Evolutionary conservation across 1,284 basidiomycete species (phyloP).

Genomic region (Sanguinoderma infundibulare): DNA sequence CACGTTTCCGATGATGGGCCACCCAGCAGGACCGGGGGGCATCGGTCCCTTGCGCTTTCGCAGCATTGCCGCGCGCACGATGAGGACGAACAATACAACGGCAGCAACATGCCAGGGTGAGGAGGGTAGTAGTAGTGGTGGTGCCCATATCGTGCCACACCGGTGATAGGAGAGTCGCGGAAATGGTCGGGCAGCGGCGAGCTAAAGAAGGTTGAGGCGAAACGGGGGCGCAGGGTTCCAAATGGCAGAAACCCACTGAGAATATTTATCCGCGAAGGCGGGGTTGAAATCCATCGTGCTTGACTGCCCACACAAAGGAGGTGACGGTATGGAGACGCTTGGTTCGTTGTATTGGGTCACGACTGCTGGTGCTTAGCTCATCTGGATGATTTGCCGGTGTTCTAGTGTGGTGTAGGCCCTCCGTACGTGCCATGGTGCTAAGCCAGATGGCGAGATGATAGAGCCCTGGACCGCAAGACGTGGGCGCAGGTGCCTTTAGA

Average conservation of each 20-base stretch:
- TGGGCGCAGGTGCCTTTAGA: not conserved
- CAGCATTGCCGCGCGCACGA: not conserved
- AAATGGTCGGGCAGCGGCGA: not conserved
- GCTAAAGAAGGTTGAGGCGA: not conserved
- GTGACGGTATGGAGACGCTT: not conserved
- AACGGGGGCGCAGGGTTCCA: not conserved
- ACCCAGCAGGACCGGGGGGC: constrained; percentile 37
- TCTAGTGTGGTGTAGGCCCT: constrained; percentile 3
- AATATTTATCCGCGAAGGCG: not conserved
- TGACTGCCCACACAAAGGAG: not conserved
- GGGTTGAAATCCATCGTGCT: not conserved
- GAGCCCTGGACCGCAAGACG: not conserved
- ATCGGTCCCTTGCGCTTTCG: constrained; percentile 8
- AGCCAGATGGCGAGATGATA: not conserved
- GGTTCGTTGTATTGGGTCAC: not conserved
- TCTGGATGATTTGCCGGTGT: not conserved
- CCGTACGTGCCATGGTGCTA: not conserved
- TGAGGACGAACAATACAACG: constrained; percentile 4
- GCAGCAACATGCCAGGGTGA: constrained; percentile 12
- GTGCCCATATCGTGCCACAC: not conserved
- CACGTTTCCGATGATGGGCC: constrained; percentile 37
- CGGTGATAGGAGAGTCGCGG: not conserved
- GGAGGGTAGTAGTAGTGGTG: not conserved
- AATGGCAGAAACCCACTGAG: not conserved
- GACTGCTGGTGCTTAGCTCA: not conserved